Conservation (phyloP, 148 eudicot species). For the Rhododendron mucronatum region DNA sequence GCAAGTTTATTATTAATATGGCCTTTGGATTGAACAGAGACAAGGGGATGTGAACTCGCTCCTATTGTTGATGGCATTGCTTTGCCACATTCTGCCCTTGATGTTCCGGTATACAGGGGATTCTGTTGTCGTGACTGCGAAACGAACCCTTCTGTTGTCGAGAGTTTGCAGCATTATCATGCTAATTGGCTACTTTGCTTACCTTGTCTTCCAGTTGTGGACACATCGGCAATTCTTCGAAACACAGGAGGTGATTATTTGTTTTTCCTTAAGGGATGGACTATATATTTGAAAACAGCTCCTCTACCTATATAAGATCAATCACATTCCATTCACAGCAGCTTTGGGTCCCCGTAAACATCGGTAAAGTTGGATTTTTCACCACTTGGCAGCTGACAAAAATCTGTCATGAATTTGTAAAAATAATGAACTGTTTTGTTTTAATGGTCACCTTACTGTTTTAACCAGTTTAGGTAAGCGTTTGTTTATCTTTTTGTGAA, state of each 20-base stretch:
- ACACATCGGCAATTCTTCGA: slow-evolving; percentile 77
- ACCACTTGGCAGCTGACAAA: neutral
- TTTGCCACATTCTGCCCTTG: slow-evolving; percentile 74
- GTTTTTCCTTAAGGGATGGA: neutral
- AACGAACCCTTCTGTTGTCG: slow-evolving; percentile 46
- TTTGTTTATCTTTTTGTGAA: neutral
- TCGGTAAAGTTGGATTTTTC: neutral
- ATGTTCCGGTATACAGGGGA: slow-evolving; percentile 40
- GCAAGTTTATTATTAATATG: neutral
- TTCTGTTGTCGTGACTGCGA: neutral
- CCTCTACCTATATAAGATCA: neutral
- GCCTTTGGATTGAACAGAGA: slow-evolving; percentile 40
- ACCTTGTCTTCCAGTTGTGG: slow-evolving; percentile 81
- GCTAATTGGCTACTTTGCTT: slow-evolving; percentile 67
- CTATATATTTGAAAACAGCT: neutral
- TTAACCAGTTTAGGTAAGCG: neutral
- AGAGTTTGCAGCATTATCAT: slow-evolving; percentile 75
- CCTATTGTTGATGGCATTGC: slow-evolving; percentile 61
- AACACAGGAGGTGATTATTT: slow-evolving; percentile 41
- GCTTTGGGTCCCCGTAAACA: neutral
- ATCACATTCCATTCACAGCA: neutral
- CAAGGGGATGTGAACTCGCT: slow-evolving; percentile 82
- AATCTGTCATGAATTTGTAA: neutral
- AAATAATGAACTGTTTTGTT: neutral
- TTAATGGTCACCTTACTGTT: neutral